Conservation (phyloP, 345 rosid species). For the Salix suchowensis region DNA sequence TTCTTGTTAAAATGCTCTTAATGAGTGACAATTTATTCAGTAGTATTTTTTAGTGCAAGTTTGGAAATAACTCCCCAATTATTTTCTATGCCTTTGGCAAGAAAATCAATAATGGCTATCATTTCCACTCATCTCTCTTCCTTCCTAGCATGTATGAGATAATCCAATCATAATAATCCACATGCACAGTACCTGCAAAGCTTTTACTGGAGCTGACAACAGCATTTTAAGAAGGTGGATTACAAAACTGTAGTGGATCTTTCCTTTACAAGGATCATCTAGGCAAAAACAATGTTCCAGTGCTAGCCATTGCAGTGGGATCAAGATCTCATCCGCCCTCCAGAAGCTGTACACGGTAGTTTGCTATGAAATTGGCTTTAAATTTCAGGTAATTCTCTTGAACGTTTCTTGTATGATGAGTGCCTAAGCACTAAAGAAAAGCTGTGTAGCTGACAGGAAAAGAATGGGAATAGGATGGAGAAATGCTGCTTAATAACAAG, state of each 20-base stretch:
- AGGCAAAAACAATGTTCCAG: conserved; percentile 60
- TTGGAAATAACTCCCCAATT: background rate
- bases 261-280: conserved; percentile 70
- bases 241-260: conserved; percentile 51
- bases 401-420: background rate
- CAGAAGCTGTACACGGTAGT: conserved; percentile 78
- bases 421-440: background rate
- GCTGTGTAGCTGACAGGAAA: background rate
- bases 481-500: background rate
- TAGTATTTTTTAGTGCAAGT: no score
- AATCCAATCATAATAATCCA: conserved; percentile 3
- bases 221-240: conserved; percentile 55
- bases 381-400: background rate
- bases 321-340: conserved; percentile 75
- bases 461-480: background rate
- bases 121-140: background rate
- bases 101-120: no score
- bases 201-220: conserved; percentile 68
- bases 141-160: background rate
- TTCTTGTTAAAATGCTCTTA: background rate
- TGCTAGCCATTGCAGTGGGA: conserved; percentile 81
- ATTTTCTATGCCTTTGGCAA: background rate
- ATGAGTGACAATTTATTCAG: background rate
- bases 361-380: background rate
- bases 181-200: conserved; percentile 73